Evolutionary conservation across 495 filamentous ascomycete genomes (phyloP).

Genomic region (Venustampulla echinocandica): DNA sequence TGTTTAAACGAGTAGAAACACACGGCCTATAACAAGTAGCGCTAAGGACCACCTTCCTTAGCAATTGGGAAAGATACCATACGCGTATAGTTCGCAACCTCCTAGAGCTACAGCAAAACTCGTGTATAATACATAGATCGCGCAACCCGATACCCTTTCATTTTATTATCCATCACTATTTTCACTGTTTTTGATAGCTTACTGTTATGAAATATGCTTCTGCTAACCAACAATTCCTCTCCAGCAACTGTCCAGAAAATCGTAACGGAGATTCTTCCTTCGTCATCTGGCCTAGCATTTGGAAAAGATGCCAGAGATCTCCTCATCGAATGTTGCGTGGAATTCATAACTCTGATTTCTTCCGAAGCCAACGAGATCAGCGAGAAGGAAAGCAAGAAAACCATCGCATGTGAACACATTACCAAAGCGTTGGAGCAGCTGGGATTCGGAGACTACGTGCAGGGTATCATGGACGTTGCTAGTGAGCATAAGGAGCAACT

Average conservation of each 20-base stretch:
- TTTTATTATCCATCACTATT: no score
- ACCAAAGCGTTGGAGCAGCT: conserved; percentile 84
- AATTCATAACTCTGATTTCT: conserved; percentile 96
- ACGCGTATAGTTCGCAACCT: no score
- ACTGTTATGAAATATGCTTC: no score
- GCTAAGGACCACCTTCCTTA: no score
- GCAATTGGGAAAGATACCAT: no score
- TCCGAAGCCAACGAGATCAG: conserved; percentile 97
- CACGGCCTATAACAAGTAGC: no score
- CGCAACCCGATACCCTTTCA: no score
- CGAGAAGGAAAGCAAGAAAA: conserved; percentile 97
- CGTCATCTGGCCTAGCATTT: conserved; percentile 62
- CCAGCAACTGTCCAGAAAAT: conserved; percentile 97
- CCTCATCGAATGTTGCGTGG: conserved; percentile 96
- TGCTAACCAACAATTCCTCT: no score
- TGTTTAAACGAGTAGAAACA: no score
- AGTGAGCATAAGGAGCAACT: conserved; percentile 86
- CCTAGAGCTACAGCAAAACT: no score
- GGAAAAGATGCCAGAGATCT: conserved; percentile 90
- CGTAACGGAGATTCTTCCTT: conserved; percentile 81
- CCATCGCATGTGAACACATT: conserved; percentile 93
- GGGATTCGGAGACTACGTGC: conserved; percentile 84
- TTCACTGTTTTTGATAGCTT: no score
- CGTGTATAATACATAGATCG: no score
- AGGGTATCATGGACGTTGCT: conserved; percentile 76